Conservation (phyloP, 1,284 basidiomycete species). For the Trichosporon faecale region DNA sequence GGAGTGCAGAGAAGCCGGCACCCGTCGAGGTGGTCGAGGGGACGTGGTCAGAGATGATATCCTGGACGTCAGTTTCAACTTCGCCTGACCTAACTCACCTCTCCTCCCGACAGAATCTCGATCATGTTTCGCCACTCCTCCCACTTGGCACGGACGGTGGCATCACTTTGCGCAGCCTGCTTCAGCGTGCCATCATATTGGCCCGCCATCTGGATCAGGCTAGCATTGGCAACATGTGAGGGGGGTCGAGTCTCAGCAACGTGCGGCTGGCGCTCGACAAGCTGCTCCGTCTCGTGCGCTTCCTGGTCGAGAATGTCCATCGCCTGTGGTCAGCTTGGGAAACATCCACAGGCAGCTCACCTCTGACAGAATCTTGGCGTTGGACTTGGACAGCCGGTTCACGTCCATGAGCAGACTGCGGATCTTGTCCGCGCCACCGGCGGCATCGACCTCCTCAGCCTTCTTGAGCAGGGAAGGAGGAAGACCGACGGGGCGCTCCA, state of each 20-base stretch:
- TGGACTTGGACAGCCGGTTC: slow-evolving; percentile 63
- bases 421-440: slow-evolving; percentile 71
- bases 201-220: slow-evolving; percentile 66
- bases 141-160: slow-evolving; percentile 73
- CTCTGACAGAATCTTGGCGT: slow-evolving; percentile 68
- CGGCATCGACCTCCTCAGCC: slow-evolving; percentile 76
- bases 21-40: slow-evolving; percentile 36
- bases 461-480: slow-evolving; percentile 84
- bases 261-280: slow-evolving; percentile 54
- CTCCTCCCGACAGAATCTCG: slow-evolving; percentile 65
- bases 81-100: slow-evolving; percentile 55
- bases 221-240: slow-evolving; percentile 74
- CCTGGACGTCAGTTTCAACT: slow-evolving; percentile 52
- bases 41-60: slow-evolving; percentile 61
- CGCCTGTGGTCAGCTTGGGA: slow-evolving; percentile 57
- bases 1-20: slow-evolving; percentile 32
- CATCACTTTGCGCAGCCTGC: slow-evolving; percentile 72
- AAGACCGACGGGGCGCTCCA: slow-evolving; percentile 79
- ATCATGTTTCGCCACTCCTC: slow-evolving; percentile 79
- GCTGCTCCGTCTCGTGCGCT: slow-evolving; percentile 74
- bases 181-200: slow-evolving; percentile 70
- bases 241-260: slow-evolving; percentile 56
- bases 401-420: slow-evolving; percentile 72
- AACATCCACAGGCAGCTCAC: slow-evolving; percentile 54
- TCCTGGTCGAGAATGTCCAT: slow-evolving; percentile 85